phyloP scores from a whole-genome alignment of 805 yeast species.

The Candida nanaspora region DNA sequence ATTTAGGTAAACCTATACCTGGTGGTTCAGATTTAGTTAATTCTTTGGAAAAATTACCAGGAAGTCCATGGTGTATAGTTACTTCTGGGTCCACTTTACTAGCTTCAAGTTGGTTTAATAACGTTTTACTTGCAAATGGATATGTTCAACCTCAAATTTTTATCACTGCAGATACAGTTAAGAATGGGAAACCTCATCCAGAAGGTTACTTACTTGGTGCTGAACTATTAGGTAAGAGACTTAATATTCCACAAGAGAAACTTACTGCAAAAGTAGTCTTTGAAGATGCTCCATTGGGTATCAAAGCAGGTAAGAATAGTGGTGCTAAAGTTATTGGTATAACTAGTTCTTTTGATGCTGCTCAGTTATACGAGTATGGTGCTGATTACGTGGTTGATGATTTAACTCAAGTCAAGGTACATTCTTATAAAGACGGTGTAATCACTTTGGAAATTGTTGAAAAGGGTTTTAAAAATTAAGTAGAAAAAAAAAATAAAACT shows the following conservation, averaged over 20 bases:
- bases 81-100: constrained; percentile 75
- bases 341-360: constrained; percentile 70
- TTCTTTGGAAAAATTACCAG: constrained; percentile 33
- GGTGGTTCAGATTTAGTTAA: constrained; percentile 65
- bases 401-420: constrained; percentile 54
- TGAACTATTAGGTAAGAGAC: constrained; percentile 34
- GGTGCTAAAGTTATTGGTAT: constrained; percentile 81
- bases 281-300: constrained; percentile 89
- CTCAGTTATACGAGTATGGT: constrained; percentile 64
- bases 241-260: constrained; percentile 5
- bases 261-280: constrained; percentile 50
- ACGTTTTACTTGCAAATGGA: constrained; percentile 45
- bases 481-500: neutral
- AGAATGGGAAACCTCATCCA: constrained; percentile 86
- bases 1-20: constrained; percentile 65
- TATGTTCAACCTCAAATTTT: constrained; percentile 56
- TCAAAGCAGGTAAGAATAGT: constrained; percentile 74
- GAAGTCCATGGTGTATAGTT: constrained; percentile 76
- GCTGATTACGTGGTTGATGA: constrained; percentile 79
- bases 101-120: constrained; percentile 73
- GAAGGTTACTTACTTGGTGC: constrained; percentile 68
- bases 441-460: constrained; percentile 32
- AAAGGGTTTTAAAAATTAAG: constrained; percentile 8
- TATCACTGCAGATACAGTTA: constrained; percentile 76
- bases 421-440: constrained; percentile 41